Evolutionary conservation across 176 grass and related monocot species (phyloP).

Genomic region (Bothriochloa decipiens): DNA sequence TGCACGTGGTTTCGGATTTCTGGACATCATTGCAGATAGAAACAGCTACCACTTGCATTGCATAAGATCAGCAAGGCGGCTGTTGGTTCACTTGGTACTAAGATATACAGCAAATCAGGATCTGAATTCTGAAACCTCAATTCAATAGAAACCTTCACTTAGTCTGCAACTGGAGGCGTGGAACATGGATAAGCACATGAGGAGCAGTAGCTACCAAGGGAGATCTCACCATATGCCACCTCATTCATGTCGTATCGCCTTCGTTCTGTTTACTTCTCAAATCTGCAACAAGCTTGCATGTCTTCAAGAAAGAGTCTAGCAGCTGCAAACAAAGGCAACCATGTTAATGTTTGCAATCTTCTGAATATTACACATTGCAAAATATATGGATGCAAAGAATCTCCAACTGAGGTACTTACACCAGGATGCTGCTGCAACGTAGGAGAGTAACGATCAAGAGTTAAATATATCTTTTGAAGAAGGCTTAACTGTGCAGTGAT

Average conservation of each 20-base stretch:
- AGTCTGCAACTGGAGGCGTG: constrained; percentile 4
- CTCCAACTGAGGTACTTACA: constrained; percentile 46
- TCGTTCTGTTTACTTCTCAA: constrained; percentile 61
- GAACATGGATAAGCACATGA: constrained; percentile 35
- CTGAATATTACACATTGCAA: not conserved
- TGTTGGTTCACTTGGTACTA: not conserved
- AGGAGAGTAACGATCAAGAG: constrained; percentile 85
- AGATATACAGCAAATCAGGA: constrained; percentile 10
- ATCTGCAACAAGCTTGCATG: constrained; percentile 71
- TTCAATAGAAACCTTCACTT: not conserved
- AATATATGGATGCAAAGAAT: not conserved
- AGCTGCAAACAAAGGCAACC: constrained; percentile 54
- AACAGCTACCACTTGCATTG: not conserved
- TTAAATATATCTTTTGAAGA: constrained; percentile 90
- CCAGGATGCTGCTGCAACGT: constrained; percentile 77
- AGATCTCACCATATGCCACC: constrained; percentile 26
- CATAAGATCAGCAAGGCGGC: not conserved
- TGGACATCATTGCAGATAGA: constrained; percentile 14
- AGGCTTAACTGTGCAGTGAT: constrained; percentile 72
- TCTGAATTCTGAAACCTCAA: constrained; percentile 35
- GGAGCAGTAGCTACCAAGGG: constrained; percentile 1
- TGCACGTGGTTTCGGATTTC: constrained; percentile 4
- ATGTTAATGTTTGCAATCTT: not conserved
- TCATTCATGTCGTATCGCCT: constrained; percentile 26
- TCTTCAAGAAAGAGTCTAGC: constrained; percentile 80